phyloP scores from a whole-genome alignment of 495 filamentous ascomycete species.

The Melanomma pulvis-pyrius region DNA sequence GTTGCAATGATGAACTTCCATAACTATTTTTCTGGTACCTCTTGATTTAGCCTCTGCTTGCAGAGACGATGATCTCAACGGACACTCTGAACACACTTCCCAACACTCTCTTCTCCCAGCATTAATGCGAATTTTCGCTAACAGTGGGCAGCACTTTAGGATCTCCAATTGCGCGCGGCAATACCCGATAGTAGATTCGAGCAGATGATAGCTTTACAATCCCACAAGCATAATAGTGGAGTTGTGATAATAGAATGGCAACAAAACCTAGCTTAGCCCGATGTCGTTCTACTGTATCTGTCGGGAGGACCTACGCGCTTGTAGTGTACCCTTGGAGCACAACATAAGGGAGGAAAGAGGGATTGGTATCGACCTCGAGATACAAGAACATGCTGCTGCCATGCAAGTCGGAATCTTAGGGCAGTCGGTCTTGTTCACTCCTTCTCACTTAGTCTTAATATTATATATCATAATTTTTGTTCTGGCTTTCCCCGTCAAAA shows the following conservation, averaged over 20 bases:
- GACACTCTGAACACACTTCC: slow-evolving; percentile 45
- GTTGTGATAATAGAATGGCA: too few relatives aligned
- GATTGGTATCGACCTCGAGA: too few relatives aligned
- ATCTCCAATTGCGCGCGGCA: too few relatives aligned
- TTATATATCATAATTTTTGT: not conserved
- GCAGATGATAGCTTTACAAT: too few relatives aligned
- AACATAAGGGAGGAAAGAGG: not conserved
- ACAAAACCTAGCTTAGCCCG: too few relatives aligned
- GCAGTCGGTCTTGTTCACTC: not conserved
- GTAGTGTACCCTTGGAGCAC: too few relatives aligned
- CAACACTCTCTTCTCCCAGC: not conserved
- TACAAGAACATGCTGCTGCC: too few relatives aligned
- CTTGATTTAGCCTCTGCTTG: slow-evolving; percentile 43
- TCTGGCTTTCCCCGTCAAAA: not conserved
- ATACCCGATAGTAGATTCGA: too few relatives aligned
- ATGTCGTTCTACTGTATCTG: too few relatives aligned
- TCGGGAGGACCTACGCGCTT: too few relatives aligned
- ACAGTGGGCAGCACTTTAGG: not conserved
- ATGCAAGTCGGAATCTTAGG: not conserved
- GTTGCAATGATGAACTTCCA: slow-evolving; percentile 41
- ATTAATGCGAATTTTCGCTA: not conserved
- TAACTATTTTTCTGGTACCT: slow-evolving; percentile 50
- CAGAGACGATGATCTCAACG: slow-evolving; percentile 46
- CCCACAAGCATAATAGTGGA: too few relatives aligned
- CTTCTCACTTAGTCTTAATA: not conserved